Evolutionary conservation across 2,329 filamentous ascomycete genomes (phyloP).

Genomic region (Diaporthe sp.): DNA sequence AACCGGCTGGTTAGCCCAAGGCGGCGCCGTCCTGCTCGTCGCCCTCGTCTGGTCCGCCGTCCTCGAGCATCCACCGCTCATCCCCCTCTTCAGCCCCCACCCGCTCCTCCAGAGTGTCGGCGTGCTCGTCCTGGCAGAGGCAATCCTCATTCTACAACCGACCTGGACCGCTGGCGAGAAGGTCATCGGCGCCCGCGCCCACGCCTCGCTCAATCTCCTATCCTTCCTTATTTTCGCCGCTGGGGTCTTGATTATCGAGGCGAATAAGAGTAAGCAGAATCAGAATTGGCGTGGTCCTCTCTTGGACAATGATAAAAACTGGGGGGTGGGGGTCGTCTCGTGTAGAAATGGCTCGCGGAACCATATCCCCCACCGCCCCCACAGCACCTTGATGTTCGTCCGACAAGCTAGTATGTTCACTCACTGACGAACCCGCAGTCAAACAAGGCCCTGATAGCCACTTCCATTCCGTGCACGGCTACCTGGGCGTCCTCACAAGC

Average conservation of each 20-base stretch:
- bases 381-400: not conserved
- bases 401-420: not conserved
- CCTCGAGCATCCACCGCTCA: constrained; percentile 65
- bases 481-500: constrained; percentile 82
- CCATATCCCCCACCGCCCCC: not conserved
- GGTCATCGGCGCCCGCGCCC: constrained; percentile 45
- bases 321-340: not conserved
- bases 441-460: constrained; percentile 63
- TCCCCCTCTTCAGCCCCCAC: constrained; percentile 90
- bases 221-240: constrained; percentile 70
- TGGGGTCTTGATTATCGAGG: constrained; percentile 78
- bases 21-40: constrained; percentile 79
- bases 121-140: constrained; percentile 80
- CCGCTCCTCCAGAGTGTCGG: constrained; percentile 78
- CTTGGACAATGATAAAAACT: not conserved
- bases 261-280: constrained; percentile 76
- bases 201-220: constrained; percentile 77
- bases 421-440: not conserved
- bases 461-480: constrained; percentile 84
- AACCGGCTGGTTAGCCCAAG: constrained; percentile 83
- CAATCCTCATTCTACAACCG: constrained; percentile 87
- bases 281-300: constrained; percentile 46
- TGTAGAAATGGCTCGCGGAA: not conserved
- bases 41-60: constrained; percentile 83
- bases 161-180: constrained; percentile 84